Conservation (phyloP, 2,329 filamentous ascomycete genomes). For the Albifimbria verrucaria region DNA sequence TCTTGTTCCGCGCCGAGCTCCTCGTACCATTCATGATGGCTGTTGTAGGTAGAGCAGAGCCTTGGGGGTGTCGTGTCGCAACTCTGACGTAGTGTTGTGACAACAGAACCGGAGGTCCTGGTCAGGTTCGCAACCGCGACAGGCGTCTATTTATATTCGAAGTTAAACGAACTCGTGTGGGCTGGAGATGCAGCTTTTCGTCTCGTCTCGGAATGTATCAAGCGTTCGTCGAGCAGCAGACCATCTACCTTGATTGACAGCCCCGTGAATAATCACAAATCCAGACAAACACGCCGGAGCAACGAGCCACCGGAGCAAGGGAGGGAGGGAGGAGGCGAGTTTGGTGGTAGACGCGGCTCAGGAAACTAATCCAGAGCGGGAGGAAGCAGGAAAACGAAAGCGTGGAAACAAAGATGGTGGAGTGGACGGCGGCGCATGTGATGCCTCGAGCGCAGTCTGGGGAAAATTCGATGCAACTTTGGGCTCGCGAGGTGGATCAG, state of each 20-base stretch:
- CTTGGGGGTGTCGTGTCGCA: background rate
- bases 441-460: slow-evolving; percentile 23
- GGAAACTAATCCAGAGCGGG: slow-evolving; percentile 6
- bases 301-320: too few species aligned
- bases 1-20: slow-evolving; percentile 43
- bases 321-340: too few species aligned
- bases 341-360: too few species aligned
- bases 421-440: slow-evolving; percentile 28
- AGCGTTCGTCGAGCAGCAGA: too few species aligned
- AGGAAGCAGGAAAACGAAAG: slow-evolving; percentile 1
- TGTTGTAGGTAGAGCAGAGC: background rate
- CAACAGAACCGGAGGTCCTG: slow-evolving; percentile 15
- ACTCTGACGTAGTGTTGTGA: slow-evolving; percentile 18
- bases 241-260: too few species aligned
- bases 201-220: too few species aligned
- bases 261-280: too few species aligned
- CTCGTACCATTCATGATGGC: slow-evolving; percentile 41
- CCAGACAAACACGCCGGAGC: too few species aligned
- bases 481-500: slow-evolving; percentile 23
- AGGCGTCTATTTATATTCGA: background rate
- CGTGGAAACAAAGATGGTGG: slow-evolving; percentile 15
- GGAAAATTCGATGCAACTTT: slow-evolving; percentile 19
- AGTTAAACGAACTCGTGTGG: too few species aligned
- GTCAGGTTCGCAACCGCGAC: background rate
- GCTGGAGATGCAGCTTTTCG: too few species aligned